phyloP scores from a whole-genome alignment of 2,329 filamentous ascomycete species.

The Sporothrix brasiliensis region DNA sequence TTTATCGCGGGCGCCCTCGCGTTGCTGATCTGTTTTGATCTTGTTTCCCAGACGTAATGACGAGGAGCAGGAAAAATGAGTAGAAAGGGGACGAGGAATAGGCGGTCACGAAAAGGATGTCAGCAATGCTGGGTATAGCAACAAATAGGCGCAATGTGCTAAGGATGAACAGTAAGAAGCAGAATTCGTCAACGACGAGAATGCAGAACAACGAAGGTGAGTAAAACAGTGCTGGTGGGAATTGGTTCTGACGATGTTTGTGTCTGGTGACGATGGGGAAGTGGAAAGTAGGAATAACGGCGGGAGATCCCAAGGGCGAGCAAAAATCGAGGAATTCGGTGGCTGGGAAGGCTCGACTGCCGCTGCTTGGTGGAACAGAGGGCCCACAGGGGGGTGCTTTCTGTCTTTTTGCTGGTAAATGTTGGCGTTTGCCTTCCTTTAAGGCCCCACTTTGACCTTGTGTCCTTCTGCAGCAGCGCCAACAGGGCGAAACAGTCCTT shows the following conservation, averaged over 20 bases:
- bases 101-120: neutral
- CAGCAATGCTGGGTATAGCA: neutral
- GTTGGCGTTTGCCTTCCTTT: neutral
- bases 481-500: neutral
- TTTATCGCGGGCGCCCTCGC: slow-evolving; percentile 23
- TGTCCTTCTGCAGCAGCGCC: slow-evolving; percentile 5
- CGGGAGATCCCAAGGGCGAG: slow-evolving; percentile 12
- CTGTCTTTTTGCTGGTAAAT: neutral
- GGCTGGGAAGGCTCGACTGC: slow-evolving; percentile 31
- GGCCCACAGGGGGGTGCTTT: slow-evolving; percentile 11
- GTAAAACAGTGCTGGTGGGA: neutral
- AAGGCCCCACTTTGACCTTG: slow-evolving; percentile 4
- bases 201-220: slow-evolving; percentile 12
- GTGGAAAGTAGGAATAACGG: slow-evolving; percentile 15
- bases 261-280: slow-evolving; percentile 16
- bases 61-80: neutral
- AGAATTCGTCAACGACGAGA: slow-evolving; percentile 1
- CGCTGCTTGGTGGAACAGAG: slow-evolving; percentile 24
- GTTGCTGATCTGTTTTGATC: slow-evolving; percentile 23
- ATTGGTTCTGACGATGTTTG: slow-evolving; percentile 21
- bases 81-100: neutral
- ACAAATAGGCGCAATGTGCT: neutral
- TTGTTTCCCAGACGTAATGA: neutral
- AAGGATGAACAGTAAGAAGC: slow-evolving; percentile 23
- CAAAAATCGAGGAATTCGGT: slow-evolving; percentile 28